These are phyloP conservation scores for Ceratobasidium sp. DNA, from an alignment of 1,284 basidiomycete species.

Conservation along the genomic window DNA sequence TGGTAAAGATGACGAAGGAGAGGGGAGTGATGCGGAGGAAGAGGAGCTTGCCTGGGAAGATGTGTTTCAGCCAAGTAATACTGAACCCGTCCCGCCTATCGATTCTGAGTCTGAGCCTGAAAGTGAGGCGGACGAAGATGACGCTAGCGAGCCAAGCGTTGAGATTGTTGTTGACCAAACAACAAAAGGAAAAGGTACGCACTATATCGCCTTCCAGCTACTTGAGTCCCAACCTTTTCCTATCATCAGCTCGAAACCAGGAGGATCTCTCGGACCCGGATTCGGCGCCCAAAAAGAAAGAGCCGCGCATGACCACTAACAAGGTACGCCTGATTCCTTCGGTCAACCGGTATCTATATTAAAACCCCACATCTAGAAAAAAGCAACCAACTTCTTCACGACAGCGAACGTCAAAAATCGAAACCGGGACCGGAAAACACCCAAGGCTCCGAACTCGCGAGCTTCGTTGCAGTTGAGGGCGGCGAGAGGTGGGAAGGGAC, in stretches of 20 bases:
- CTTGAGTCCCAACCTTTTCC: not conserved
- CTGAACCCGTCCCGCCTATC: constrained; percentile 46
- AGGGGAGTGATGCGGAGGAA: constrained; percentile 49
- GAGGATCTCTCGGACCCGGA: constrained; percentile 52
- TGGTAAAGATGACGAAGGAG: constrained; percentile 53
- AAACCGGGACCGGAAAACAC: constrained; percentile 58
- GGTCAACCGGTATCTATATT: too few species aligned
- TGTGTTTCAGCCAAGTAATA: constrained; percentile 52
- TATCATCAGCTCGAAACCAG: constrained; percentile 17
- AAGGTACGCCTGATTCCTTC: too few species aligned
- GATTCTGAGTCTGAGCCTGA: constrained; percentile 47
- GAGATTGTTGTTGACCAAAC: not conserved
- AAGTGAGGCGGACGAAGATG: constrained; percentile 53
- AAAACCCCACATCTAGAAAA: constrained; percentile 67
- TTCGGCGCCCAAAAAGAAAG: constrained; percentile 63
- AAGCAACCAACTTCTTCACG: constrained; percentile 92
- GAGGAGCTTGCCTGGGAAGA: constrained; percentile 65
- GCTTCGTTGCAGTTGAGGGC: constrained; percentile 34
- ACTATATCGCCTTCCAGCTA: not conserved
- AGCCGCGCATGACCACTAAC: constrained; percentile 87
- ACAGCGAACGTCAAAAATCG: constrained; percentile 91
- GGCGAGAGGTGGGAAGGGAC: constrained; percentile 36
- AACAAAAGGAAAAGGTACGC: constrained; percentile 40
- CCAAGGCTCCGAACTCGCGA: constrained; percentile 19
- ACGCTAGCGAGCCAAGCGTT: constrained; percentile 34